Base-by-base conservation (phyloP, 1,139 yeast species). In the Blastobotrys proliferans region DNA sequence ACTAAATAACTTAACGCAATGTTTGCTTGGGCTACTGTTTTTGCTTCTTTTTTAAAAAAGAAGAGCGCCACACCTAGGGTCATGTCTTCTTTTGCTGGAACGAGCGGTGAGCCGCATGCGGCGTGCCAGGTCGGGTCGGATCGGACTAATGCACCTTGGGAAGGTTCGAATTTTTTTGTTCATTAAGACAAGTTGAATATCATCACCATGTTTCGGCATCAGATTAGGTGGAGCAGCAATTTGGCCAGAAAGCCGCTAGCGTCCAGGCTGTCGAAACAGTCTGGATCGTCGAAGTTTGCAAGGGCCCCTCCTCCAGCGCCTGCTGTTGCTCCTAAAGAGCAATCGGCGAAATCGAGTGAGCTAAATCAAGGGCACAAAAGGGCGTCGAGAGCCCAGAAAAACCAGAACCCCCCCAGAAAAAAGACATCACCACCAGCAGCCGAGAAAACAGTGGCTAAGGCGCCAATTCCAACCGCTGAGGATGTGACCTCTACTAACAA, bases 271-370 rank as follows among this genome's bases (percentile, higher is more conserved):
- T 6, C 38, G n/a, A 35, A 25, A 9, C 35, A 29, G 14, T 6
- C n/a, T 27, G 38, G 38, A 4, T 11, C 41, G 2, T 38, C 41
- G 17, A 20, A 21, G 13, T 38, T 38, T 16, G 41, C 19, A 22
- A 22, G 10, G 11, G 20, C 37, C 18, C 21, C 21, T 13, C n/a
- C 29, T 18, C 29, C 31, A 13, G 20, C 34, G 20, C 13, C 34
- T 16, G n/a, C 31, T 27, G 17, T 20, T 14, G 34, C 34, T 30
- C 21, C 6, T 6, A 18, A 17, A 6, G 21, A 17, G 19, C 20
- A 13, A 30, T 10, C 35, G 13, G 5, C 35, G 10, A 9, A n/a
- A 14, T 9, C 5, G 11, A 13, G 8, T 6, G 20, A 9, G 32
- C 19, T 10, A 4, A 14, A 5, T 10, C 14, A 9, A 6, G 11